Evolutionary conservation across 1,139 yeast species (phyloP).

Genomic region (Saccharomyces hybrid): DNA sequence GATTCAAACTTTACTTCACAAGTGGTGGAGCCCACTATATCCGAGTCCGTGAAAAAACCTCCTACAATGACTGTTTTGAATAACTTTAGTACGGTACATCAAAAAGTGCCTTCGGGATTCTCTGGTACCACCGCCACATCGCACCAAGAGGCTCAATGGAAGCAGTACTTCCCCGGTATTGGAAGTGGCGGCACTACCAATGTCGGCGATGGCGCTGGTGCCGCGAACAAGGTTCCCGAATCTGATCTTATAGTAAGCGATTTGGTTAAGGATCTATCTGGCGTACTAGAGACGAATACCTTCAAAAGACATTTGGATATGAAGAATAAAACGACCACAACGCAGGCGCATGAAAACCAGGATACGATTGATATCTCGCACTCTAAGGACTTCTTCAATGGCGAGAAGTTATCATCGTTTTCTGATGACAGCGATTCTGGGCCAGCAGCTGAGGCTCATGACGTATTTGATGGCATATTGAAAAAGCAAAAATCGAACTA

Average conservation of each 20-base stretch:
- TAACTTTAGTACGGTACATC: slow-evolving; percentile 22
- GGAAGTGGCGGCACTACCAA: background rate
- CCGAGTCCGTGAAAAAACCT: background rate
- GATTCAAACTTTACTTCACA: slow-evolving; percentile 20
- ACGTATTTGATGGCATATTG: slow-evolving; percentile 23
- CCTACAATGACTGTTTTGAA: background rate
- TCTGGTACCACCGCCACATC: slow-evolving; percentile 4
- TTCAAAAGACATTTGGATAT: slow-evolving; percentile 15
- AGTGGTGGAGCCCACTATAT: slow-evolving; percentile 11
- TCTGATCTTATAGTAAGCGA: slow-evolving; percentile 22
- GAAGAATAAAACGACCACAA: background rate
- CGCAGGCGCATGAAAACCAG: slow-evolving; percentile 1
- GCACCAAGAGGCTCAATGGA: slow-evolving; percentile 20
- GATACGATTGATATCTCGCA: background rate
- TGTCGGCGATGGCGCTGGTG: background rate
- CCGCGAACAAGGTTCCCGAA: slow-evolving; percentile 7
- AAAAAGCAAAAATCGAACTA: slow-evolving; percentile 21
- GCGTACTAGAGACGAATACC: slow-evolving; percentile 23
- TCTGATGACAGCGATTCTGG: slow-evolving; percentile 17
- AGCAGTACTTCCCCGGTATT: slow-evolving; percentile 15
- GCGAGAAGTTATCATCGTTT: too few relatives aligned
- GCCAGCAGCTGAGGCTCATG: slow-evolving; percentile 23
- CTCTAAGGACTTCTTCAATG: background rate
- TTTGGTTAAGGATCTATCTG: slow-evolving; percentile 24
- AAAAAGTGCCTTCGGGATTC: slow-evolving; percentile 6